Percentiles rank a stretch among this genome's conserved stretches.
phyloP scores from a whole-genome alignment of 2,329 filamentous ascomycete species.

The Didymella sp. region DNA sequence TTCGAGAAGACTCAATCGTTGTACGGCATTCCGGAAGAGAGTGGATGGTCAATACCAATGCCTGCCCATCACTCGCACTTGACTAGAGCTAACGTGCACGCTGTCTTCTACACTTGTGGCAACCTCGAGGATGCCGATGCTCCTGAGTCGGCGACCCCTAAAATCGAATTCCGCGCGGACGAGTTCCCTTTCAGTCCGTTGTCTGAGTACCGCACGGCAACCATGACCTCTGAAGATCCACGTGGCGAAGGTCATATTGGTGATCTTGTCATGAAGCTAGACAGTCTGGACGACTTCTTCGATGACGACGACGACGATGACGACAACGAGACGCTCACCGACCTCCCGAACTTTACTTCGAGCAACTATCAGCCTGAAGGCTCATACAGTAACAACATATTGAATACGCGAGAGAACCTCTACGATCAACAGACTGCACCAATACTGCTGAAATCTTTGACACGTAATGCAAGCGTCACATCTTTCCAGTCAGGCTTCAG shows the following conservation, averaged over 20 bases:
- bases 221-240: constrained; percentile 88
- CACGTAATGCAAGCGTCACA: constrained; percentile 71
- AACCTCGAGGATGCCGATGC: constrained; percentile 52
- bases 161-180: constrained; percentile 91
- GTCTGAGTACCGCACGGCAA: constrained; percentile 75
- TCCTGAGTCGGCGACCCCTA: constrained; percentile 74
- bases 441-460: constrained; percentile 82
- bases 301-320: constrained; percentile 54
- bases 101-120: constrained; percentile 93
- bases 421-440: constrained; percentile 94
- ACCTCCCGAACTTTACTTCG: constrained; percentile 43
- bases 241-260: constrained; percentile 76
- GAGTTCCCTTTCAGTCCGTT: constrained; percentile 82
- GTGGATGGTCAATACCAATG: constrained; percentile 94
- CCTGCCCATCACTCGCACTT: constrained; percentile 87
- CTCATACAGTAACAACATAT: constrained; percentile 45
- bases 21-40: constrained; percentile 95
- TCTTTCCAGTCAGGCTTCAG: constrained; percentile 86
- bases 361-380: constrained; percentile 41
- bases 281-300: constrained; percentile 64
- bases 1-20: constrained; percentile 93
- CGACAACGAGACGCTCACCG: constrained; percentile 46
- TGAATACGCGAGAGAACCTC: constrained; percentile 70
- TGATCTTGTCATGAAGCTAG: constrained; percentile 73
- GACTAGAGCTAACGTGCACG: constrained; percentile 91